Base-by-base conservation (phyloP, 495 filamentous ascomycete species). In the Annulohypoxylon nitens region DNA sequence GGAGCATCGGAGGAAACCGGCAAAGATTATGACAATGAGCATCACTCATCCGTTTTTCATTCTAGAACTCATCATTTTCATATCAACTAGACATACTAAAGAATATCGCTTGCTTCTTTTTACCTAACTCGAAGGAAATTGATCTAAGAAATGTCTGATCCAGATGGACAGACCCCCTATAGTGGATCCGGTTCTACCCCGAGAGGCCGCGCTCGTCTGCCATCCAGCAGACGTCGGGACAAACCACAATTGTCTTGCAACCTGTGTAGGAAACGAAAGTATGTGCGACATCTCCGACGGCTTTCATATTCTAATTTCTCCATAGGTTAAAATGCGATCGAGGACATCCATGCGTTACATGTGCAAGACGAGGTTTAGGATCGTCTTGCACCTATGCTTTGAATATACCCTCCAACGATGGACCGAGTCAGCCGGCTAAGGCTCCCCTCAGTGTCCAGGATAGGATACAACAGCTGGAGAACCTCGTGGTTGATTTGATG, bases 141-240 rank as follows among this genome's bases (percentile, higher is more conserved):
- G 5, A 20, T 20, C 11, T 18, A 20, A 47, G 16, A 20, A 18
- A 47, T 47, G 43, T 20, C 43, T 2, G 43, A 20, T 20, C n/a
- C 7, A 18, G 43, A 47, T 16, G 43, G 43, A 47, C 43, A 20
- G n/a, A 9, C 18, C 43, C 43, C 43, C 43, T 47, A 47, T 47
- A 47, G 43, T 47, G 43, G 43, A 6, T 20, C 43, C 16, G 43
- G 43, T 18, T 18, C 43, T 47, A 47, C 43, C 1, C n/a, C 43
- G 16, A 47, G 43, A 47, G 43, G 43, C 43, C 43, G 43, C 18
- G 43, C 43, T 20, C 43, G 43, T 47, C 43, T 47, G 12, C 43
- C 43, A 47, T 20, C 16, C 1, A 47, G 43, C 16, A 47, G 43
- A 16, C 43, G 43, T 18, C 43, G 43, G 43, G 43, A 47, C 18